A percentile compares a stretch with the other conserved stretches of the same genome.
Conservation (phyloP, 106 monocot species). For the Xerophyta viscosa region DNA sequence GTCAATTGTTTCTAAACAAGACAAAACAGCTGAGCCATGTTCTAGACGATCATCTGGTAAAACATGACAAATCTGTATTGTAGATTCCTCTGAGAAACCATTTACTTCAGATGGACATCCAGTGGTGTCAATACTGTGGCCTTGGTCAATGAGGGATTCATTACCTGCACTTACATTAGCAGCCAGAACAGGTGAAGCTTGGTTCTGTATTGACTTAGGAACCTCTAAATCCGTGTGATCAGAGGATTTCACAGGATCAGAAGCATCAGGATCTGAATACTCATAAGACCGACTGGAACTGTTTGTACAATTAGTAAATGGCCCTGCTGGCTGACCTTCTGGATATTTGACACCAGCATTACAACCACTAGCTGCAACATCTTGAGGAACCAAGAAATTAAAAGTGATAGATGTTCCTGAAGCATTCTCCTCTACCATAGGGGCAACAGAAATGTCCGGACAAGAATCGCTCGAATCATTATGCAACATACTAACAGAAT, state of each 20-base stretch:
- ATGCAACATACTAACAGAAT: conserved; percentile 8
- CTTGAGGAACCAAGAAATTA: conserved; percentile 17
- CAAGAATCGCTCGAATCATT: too few relatives aligned
- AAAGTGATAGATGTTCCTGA: conserved; percentile 16
- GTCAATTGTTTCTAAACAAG: conserved; percentile 15
- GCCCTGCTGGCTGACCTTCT: conserved; percentile 5
- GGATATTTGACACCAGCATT: conserved; percentile 14
- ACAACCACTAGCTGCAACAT: not conserved
- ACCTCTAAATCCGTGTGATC: not conserved
- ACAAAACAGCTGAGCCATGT: conserved; percentile 7
- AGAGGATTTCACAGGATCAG: conserved; percentile 8
- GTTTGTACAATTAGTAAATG: conserved; percentile 8
- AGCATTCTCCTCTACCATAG: conserved; percentile 8
- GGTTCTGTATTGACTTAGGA: conserved; percentile 8
- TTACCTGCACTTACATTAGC: conserved; percentile 3
- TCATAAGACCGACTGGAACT: not conserved
- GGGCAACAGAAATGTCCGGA: conserved; percentile 10
- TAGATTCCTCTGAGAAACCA: conserved; percentile 3
- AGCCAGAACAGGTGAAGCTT: conserved; percentile 3
- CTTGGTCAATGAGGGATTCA: too few relatives aligned
- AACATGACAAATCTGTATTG: conserved; percentile 14
- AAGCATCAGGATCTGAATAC: conserved; percentile 12
- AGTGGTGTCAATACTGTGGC: not conserved
- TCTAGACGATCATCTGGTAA: conserved; percentile 6
- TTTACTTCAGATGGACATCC: conserved; percentile 10